These are phyloP conservation scores for Yamadazyma spencermartinsiae DNA, from an alignment of 1,139 yeast species.

Conservation along the genomic window DNA sequence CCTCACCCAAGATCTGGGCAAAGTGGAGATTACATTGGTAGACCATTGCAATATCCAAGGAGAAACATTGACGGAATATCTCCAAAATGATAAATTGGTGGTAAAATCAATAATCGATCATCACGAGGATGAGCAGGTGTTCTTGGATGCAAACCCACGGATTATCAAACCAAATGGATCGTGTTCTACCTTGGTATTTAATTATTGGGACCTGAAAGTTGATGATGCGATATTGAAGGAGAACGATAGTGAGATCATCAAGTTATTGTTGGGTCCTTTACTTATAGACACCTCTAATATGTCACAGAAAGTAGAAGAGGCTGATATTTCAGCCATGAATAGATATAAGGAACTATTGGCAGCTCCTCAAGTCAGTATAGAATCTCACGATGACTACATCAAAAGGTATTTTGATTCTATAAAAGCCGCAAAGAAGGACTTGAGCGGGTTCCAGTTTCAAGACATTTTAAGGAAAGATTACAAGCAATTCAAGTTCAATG, in stretches of 20 bases:
- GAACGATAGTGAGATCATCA: slow-evolving; percentile 36
- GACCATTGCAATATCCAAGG: slow-evolving; percentile 82
- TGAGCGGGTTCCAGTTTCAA: slow-evolving; percentile 54
- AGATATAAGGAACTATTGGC: slow-evolving; percentile 8
- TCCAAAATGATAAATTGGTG: slow-evolving; percentile 22
- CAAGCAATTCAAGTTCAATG: slow-evolving; percentile 62
- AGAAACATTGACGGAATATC: slow-evolving; percentile 26
- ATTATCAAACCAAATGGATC: slow-evolving; percentile 68
- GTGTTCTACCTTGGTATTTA: slow-evolving; percentile 71
- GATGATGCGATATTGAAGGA: slow-evolving; percentile 18
- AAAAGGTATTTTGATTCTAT: slow-evolving; percentile 37
- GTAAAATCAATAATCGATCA: slow-evolving; percentile 79
- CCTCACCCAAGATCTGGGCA: slow-evolving; percentile 6
- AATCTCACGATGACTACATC: slow-evolving; percentile 7
- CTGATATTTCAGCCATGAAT: slow-evolving; percentile 50
- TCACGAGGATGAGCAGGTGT: slow-evolving; percentile 70
- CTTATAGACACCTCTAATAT: slow-evolving; percentile 71
- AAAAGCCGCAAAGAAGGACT: slow-evolving; percentile 59
- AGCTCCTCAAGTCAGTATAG: slow-evolving; percentile 1
- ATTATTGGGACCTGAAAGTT: slow-evolving; percentile 49
- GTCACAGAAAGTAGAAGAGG: slow-evolving; percentile 55
- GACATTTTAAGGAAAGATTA: slow-evolving; percentile 81
- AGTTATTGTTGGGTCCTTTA: slow-evolving; percentile 64
- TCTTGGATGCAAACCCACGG: slow-evolving; percentile 53
- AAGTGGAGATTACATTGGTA: slow-evolving; percentile 57